Evolutionary conservation across 805 yeast genomes (phyloP).

Genomic region (Nakazawaea anatomiae): DNA sequence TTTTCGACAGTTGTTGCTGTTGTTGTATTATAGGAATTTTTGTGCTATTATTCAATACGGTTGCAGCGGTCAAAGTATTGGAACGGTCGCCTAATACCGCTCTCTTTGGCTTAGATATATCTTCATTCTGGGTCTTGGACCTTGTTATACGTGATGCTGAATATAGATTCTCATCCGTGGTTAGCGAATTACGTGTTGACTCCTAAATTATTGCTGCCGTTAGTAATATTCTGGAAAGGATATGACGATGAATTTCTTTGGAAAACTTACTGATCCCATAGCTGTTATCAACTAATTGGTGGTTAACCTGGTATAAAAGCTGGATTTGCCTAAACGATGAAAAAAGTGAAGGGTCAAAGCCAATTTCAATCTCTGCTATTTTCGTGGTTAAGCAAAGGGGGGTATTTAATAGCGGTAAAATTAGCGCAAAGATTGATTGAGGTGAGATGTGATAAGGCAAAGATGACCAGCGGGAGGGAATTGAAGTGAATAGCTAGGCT

Average conservation of each 20-base stretch:
- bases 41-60: background rate
- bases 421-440: background rate
- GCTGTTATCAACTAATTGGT: background rate
- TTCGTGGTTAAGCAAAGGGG: background rate
- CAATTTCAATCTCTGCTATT: background rate
- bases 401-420: background rate
- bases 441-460: background rate
- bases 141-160: constrained; percentile 10
- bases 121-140: constrained; percentile 8
- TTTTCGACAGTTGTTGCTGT: background rate
- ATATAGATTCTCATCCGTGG: constrained; percentile 8
- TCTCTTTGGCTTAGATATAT: constrained; percentile 6
- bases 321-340: background rate
- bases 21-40: background rate
- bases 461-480: background rate
- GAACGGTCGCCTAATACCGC: constrained; percentile 11
- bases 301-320: background rate
- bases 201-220: background rate
- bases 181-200: constrained; percentile 8
- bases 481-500: background rate
- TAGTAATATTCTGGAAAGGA: background rate
- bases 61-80: background rate
- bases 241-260: no score
- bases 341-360: no score
- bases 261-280: constrained; percentile 9